phyloP scores from a whole-genome alignment of 1,284 basidiomycete genomes.

The Microbotryum lychnidis-dioicae region DNA sequence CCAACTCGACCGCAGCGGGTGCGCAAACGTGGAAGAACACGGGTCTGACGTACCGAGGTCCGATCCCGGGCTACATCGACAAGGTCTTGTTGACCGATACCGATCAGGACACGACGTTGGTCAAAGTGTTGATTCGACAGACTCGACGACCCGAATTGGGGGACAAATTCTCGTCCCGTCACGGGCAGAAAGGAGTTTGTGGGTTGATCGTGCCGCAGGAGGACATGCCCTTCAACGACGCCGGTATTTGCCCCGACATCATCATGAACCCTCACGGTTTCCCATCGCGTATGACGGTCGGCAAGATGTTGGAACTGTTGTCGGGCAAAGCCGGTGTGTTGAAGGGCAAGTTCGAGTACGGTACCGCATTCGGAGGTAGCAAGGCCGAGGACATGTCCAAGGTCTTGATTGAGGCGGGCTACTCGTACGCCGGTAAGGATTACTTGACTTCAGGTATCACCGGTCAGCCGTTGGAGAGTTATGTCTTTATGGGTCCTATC shows the following conservation, averaged over 20 bases:
- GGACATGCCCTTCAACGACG: constrained; percentile 99
- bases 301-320: constrained; percentile 98
- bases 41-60: constrained; percentile 84
- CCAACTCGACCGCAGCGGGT: constrained; percentile 45
- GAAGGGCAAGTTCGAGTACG: constrained; percentile 73
- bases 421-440: constrained; percentile 95
- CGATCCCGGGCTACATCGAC: constrained; percentile 88
- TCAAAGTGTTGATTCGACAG: constrained; percentile 98
- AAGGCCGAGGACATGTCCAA: constrained; percentile 99
- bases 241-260: constrained; percentile 85
- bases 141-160: constrained; percentile 93
- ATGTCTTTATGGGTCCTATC: constrained; percentile 97
- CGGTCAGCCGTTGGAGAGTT: constrained; percentile 89
- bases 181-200: constrained; percentile 98
- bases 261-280: constrained; percentile 99
- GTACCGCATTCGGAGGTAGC: constrained; percentile 77
- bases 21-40: constrained; percentile 76
- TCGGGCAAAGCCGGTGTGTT: constrained; percentile 92
- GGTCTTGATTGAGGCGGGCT: constrained; percentile 89
- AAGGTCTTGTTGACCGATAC: constrained; percentile 97
- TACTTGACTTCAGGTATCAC: constrained; percentile 97
- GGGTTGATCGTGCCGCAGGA: constrained; percentile 97
- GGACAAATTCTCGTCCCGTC: constrained; percentile 96
- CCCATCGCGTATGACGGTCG: constrained; percentile 98
- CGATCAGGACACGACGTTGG: constrained; percentile 85